Conservation (phyloP, 2,329 filamentous ascomycete species). For the Colletotrichum agaves region DNA sequence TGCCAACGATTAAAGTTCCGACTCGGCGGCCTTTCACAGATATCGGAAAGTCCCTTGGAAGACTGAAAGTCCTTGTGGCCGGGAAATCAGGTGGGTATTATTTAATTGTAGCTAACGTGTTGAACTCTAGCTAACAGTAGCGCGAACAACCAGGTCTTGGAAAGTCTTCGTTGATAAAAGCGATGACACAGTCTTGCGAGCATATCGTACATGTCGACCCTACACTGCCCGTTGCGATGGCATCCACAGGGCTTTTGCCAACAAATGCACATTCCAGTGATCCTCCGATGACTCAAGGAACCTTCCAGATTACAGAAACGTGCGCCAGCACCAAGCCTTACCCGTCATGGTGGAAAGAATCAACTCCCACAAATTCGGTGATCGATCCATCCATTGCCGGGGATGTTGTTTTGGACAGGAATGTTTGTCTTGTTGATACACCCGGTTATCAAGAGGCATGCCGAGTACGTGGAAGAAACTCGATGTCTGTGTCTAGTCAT, state of each 20-base stretch:
- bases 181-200: slow-evolving; percentile 85
- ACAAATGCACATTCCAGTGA: neutral
- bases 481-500: neutral
- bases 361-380: slow-evolving; percentile 71
- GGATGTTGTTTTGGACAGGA: slow-evolving; percentile 86
- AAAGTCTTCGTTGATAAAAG: slow-evolving; percentile 89
- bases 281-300: slow-evolving; percentile 14
- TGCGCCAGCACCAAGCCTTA: slow-evolving; percentile 86
- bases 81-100: slow-evolving; percentile 73
- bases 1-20: slow-evolving; percentile 95
- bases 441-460: slow-evolving; percentile 68
- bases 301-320: slow-evolving; percentile 68
- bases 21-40: slow-evolving; percentile 89
- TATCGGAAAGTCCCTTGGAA: slow-evolving; percentile 83
- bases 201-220: slow-evolving; percentile 95
- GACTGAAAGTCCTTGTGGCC: slow-evolving; percentile 88
- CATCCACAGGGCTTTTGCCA: slow-evolving; percentile 18
- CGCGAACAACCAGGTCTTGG: slow-evolving; percentile 70
- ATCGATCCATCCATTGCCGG: slow-evolving; percentile 59
- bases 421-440: slow-evolving; percentile 93
- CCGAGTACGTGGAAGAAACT: slow-evolving; percentile 55
- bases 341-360: slow-evolving; percentile 88
- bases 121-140: slow-evolving; percentile 28
- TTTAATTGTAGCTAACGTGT: slow-evolving; percentile 33
- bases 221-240: slow-evolving; percentile 45